Conservation (phyloP, 2,329 filamentous ascomycete species). For the Aspergillus floridensis region DNA sequence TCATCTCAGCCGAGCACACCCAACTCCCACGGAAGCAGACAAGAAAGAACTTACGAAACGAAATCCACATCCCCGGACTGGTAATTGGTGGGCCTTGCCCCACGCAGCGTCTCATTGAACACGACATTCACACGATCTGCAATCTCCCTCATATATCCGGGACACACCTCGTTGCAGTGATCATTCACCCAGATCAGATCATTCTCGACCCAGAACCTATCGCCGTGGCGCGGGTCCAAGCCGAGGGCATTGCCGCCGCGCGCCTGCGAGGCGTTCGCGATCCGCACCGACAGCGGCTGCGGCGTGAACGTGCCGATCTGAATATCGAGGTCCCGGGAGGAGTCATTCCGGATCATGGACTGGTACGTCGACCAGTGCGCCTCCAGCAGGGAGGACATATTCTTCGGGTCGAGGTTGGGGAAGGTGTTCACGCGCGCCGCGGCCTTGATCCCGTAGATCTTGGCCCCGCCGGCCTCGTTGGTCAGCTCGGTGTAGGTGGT, state of each 20-base stretch:
- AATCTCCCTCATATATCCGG: slow-evolving; percentile 6
- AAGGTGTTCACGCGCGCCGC: slow-evolving; percentile 11
- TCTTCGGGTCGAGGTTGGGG: slow-evolving; percentile 5
- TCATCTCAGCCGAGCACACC: no score
- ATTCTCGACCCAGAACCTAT: slow-evolving; percentile 14
- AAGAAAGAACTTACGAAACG: not conserved
- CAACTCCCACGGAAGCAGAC: no score
- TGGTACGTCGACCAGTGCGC: slow-evolving; percentile 7
- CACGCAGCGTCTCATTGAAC: slow-evolving; percentile 1
- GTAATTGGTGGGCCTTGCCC: slow-evolving; percentile 5
- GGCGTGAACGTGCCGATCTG: slow-evolving; percentile 9
- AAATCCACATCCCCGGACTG: slow-evolving; percentile 6
- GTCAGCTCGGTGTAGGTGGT: slow-evolving; percentile 8
- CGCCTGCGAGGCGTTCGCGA: slow-evolving; percentile 1
- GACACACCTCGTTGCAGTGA: slow-evolving; percentile 8
- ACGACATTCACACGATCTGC: not conserved
- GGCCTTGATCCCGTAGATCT: slow-evolving; percentile 12
- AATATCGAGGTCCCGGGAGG: not conserved
- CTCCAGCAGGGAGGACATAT: slow-evolving; percentile 7
- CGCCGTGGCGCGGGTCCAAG: slow-evolving; percentile 8
- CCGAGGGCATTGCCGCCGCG: slow-evolving; percentile 11
- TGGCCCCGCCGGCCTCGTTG: slow-evolving; percentile 9
- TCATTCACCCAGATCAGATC: slow-evolving; percentile 10
- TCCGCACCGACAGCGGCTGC: slow-evolving; percentile 8
- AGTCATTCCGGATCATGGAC: slow-evolving; percentile 7